Evolutionary conservation across 805 yeast species (phyloP).

Genomic region (Kodamaea restingae): DNA sequence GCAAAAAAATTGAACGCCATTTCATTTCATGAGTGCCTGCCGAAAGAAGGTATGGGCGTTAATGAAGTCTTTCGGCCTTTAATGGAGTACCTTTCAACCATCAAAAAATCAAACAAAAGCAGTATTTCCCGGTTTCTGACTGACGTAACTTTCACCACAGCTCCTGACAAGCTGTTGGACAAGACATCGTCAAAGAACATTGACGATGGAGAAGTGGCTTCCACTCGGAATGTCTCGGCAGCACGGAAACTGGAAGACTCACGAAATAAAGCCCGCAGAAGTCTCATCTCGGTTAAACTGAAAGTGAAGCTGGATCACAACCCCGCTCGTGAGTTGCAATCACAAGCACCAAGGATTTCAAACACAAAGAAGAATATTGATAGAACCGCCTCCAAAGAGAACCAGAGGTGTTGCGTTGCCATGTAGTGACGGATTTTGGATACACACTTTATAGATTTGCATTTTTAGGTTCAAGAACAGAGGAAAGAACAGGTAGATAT

Average conservation of each 20-base stretch:
- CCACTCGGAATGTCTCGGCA: no score
- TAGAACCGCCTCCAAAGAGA: not conserved
- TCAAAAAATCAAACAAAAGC: slow-evolving; percentile 7
- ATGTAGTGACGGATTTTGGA: not conserved
- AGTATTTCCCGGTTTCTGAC: slow-evolving; percentile 2
- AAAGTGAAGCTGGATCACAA: no score
- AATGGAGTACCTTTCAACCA: slow-evolving; percentile 11
- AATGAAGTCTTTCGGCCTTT: slow-evolving; percentile 29
- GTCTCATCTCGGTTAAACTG: no score
- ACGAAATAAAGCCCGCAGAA: no score
- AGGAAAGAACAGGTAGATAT: no score
- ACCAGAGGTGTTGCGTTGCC: not conserved
- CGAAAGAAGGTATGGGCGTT: slow-evolving; percentile 18
- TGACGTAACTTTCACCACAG: not conserved
- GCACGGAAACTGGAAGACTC: no score
- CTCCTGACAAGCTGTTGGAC: not conserved
- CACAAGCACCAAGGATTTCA: not conserved
- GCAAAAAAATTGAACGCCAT: slow-evolving; percentile 26
- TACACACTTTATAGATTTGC: not conserved
- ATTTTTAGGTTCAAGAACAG: not conserved
- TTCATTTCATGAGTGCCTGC: slow-evolving; percentile 26
- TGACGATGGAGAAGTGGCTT: not conserved
- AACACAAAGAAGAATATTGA: no score
- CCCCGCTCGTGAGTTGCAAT: no score
- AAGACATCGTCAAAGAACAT: not conserved